phyloP scores from a whole-genome alignment of 805 yeast species.

The Kuraishia ogatae region DNA sequence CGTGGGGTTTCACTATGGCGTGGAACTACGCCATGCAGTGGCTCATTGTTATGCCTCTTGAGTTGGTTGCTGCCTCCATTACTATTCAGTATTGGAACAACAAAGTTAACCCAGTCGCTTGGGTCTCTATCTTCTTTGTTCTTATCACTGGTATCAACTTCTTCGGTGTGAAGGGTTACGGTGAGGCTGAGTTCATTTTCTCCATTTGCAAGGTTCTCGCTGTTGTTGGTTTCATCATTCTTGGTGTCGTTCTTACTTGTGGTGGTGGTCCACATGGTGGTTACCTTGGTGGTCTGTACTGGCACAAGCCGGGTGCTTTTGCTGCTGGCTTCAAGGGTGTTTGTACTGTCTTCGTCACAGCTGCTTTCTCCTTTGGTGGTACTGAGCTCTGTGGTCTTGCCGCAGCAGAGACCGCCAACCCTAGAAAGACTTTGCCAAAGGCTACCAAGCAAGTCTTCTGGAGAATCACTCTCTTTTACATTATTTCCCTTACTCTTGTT shows the following conservation, averaged over 20 bases:
- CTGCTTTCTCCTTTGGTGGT: slow-evolving; percentile 59
- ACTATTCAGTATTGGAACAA: slow-evolving; percentile 41
- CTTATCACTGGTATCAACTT: slow-evolving; percentile 43
- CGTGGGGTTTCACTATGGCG: slow-evolving; percentile 56
- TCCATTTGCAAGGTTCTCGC: slow-evolving; percentile 46
- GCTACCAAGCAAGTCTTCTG: slow-evolving; percentile 61
- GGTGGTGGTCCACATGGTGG: slow-evolving; percentile 60
- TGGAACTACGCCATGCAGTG: slow-evolving; percentile 51
- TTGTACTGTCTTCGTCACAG: slow-evolving; percentile 56
- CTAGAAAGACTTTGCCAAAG: slow-evolving; percentile 50
- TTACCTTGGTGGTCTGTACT: slow-evolving; percentile 50
- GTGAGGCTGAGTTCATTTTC: slow-evolving; percentile 58
- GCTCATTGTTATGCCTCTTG: slow-evolving; percentile 45
- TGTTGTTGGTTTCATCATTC: slow-evolving; percentile 48
- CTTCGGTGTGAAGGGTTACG: slow-evolving; percentile 59
- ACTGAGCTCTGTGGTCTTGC: slow-evolving; percentile 59
- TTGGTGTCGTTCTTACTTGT: slow-evolving; percentile 43
- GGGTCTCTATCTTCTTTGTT: slow-evolving; percentile 46
- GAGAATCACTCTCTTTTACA: slow-evolving; percentile 52
- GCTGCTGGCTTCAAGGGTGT: slow-evolving; percentile 50
- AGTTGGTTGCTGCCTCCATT: slow-evolving; percentile 46
- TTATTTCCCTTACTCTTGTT: slow-evolving; percentile 42
- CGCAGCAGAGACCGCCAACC: slow-evolving; percentile 58
- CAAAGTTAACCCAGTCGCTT: slow-evolving; percentile 41
- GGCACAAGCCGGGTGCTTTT: slow-evolving; percentile 53